Base-by-base conservation (phyloP, 2,329 filamentous ascomycete species). In the Colletotrichum falcatum region DNA sequence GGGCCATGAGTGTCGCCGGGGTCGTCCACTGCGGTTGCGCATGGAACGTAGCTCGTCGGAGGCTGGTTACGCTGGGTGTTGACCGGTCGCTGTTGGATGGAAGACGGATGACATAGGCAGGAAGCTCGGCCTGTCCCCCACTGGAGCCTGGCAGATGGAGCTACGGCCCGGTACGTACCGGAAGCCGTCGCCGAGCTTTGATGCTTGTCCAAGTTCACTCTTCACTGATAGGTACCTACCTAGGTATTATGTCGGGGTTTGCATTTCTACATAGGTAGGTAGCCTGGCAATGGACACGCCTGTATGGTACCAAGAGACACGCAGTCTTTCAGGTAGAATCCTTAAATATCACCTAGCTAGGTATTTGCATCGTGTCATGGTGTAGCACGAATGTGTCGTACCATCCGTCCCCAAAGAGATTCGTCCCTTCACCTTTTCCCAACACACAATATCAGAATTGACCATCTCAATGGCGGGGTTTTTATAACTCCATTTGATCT, bases 1-100 rank as follows among this genome's bases (percentile, higher is more conserved):
- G 87, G 83, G 91, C 90, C 92, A 94, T 94, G 64, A 65, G 64
- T 58, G 44, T 60, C 39, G 66, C 53, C 59, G 42, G 56, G 48
- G 12, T 67, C 55, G 39, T 33, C 59, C 42, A 63, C 49, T 54
- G 61, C 20, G 23, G 30, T 60, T 62, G 62, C 70, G 59, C 62
- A 67, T 51, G 51, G 59, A 71, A 61, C 42, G 48, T 51, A 56
- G 46, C 51, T 71, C 44, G 64, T 65, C 20, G 66, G 39, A 62
- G 59, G 70, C 62, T 66, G 62, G 62, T 30, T 23, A 51, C 65
- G 65, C 63, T 49, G 58, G 33, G 16, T 61, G 66, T 54, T 53
- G 56, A 62, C 54, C 56, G 55, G 62, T 54, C 56, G 61, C 56
- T 54, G 69, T 69, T 70, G 49, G 56, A 46, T 55, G 26, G 58